Base-by-base conservation (phyloP, 331 rosid species). In the Pyracantha coccinea region DNA sequence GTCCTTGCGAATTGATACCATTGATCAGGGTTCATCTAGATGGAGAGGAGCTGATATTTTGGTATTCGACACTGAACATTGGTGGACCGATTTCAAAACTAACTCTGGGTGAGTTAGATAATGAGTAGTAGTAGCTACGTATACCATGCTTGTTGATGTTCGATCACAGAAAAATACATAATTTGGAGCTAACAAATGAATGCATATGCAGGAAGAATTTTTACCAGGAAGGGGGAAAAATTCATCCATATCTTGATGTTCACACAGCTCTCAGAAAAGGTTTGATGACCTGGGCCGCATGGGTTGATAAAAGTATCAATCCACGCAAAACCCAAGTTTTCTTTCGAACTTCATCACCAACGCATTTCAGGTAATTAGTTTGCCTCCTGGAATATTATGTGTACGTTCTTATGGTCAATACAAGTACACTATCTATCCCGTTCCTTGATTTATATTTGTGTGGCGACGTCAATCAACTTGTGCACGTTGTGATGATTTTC, bases 11-110 rank as follows among this genome's bases (percentile, higher is more conserved):
- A 88, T 94, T 57, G 99, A 94, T 83, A 78, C 87, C 24, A 82
- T 91, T 33, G 96, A 94, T 85, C 99, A 81, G 2, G 85, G 96
- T 62, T 87, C 97, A 7, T 88, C 99, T 1, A 86, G 96, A 84
- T 94, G 99, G 99, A 86, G 88, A 78, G 96, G 87, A 61, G 97
- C 99, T 77, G 92, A 91, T 86, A 72, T 92, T 81, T 81, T 94
- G 91, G 80, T 94, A 78, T 91, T 94, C 83, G 92, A 94, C 79
- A 87, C 97, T 33, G 99, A 95, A 41, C 97, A 94, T 88, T 94
- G 99, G 99, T 94, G 99, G 99, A 83, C 97, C 21, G 96, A 94
- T 87, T 84, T 65, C 88, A 94, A 94, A 82, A 94, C 97, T 69
- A 82, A 94, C 86, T 83, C 97, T 10, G 97, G 99, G 99, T 94